Evolutionary conservation across 345 rosid species (phyloP).

Genomic region (Sisymbrium irio): DNA sequence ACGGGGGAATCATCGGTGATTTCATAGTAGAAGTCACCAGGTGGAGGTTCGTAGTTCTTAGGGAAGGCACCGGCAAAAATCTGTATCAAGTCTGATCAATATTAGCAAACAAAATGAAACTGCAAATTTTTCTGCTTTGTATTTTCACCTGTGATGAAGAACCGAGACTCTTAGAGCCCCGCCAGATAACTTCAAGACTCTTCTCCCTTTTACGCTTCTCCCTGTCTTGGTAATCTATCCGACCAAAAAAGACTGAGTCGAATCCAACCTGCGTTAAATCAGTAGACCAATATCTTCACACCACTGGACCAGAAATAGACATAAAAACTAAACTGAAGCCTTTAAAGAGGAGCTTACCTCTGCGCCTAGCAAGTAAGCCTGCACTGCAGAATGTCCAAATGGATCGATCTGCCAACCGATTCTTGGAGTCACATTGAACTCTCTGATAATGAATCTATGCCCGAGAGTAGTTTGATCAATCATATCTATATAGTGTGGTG

Average conservation of each 20-base stretch:
- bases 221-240: slow-evolving; percentile 96
- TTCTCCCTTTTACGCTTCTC: slow-evolving; percentile 75
- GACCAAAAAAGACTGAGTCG: slow-evolving; percentile 84
- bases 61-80: slow-evolving; percentile 98
- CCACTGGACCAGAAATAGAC: neutral
- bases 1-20: slow-evolving; percentile 68
- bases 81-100: slow-evolving; percentile 39
- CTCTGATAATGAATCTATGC: slow-evolving; percentile 70
- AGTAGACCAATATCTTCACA: slow-evolving; percentile 18
- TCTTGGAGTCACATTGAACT: slow-evolving; percentile 87
- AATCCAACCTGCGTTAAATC: slow-evolving; percentile 72
- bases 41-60: slow-evolving; percentile 87
- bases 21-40: slow-evolving; percentile 92
- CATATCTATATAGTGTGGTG: slow-evolving; percentile 91
- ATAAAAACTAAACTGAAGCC: neutral
- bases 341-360: slow-evolving; percentile 48
- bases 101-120: slow-evolving; percentile 1
- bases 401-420: slow-evolving; percentile 99
- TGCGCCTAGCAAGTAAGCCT: slow-evolving; percentile 92
- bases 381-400: slow-evolving; percentile 98
- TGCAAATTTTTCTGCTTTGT: neutral
- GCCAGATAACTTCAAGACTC: slow-evolving; percentile 97
- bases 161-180: slow-evolving; percentile 83
- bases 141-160: slow-evolving; percentile 71
- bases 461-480: slow-evolving; percentile 98